These are phyloP conservation scores for Penicillium polonicum DNA, from an alignment of 2,329 filamentous ascomycete species.

Conservation along the genomic window DNA sequence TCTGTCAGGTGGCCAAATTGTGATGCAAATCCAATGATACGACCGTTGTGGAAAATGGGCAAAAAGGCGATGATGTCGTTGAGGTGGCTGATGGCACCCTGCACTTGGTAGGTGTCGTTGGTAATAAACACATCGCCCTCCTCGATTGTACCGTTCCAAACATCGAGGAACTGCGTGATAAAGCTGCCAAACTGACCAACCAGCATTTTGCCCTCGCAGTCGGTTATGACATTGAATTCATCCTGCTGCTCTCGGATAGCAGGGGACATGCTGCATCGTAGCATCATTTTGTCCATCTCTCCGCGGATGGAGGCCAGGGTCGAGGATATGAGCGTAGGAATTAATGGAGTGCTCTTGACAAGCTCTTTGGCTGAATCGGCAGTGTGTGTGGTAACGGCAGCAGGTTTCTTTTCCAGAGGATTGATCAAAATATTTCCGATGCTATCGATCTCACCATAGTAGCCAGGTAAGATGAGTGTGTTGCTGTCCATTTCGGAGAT, in stretches of 20 bases:
- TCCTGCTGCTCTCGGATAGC: conserved; percentile 54
- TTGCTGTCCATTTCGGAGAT: conserved; percentile 54
- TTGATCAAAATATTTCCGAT: conserved; percentile 53
- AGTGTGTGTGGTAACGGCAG: conserved; percentile 31
- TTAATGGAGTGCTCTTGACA: conserved; percentile 42
- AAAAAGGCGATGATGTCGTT: conserved; percentile 53
- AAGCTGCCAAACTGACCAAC: conserved; percentile 54
- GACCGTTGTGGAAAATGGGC: conserved; percentile 48
- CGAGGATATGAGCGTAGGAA: conserved; percentile 48
- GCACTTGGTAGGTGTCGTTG: conserved; percentile 52
- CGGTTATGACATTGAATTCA: conserved; percentile 55
- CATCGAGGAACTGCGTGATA: conserved; percentile 48
- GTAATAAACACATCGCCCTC: conserved; percentile 54
- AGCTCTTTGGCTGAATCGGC: conserved; percentile 39
- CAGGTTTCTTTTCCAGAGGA: conserved; percentile 35
- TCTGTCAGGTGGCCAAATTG: conserved; percentile 54
- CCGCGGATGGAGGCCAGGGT: conserved; percentile 48
- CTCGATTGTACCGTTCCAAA: conserved; percentile 50
- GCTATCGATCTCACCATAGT: conserved; percentile 47
- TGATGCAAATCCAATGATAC: conserved; percentile 50
- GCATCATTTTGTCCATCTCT: conserved; percentile 54
- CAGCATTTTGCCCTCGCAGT: conserved; percentile 50
- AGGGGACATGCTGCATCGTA: conserved; percentile 53
- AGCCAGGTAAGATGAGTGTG: conserved; percentile 51
- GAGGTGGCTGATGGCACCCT: conserved; percentile 51